A percentile compares a stretch with the other conserved stretches of the same genome.
phyloP scores from a whole-genome alignment of 148 eudicot genomes.

The Hydrangea macrophylla region DNA sequence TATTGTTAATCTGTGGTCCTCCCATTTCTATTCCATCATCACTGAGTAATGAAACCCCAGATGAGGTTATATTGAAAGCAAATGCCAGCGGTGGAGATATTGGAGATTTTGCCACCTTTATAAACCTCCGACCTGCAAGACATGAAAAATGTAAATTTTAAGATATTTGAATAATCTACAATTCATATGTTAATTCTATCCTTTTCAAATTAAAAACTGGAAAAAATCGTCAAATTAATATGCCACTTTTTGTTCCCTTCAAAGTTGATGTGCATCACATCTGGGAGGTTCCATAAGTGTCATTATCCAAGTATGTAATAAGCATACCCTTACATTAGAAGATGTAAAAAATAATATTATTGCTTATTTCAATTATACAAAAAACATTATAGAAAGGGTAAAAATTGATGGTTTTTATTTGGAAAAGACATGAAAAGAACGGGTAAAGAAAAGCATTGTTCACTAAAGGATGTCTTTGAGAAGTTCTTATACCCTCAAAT shows the following conservation, averaged over 20 bases:
- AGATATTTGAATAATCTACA: not conserved
- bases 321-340: too few relatives aligned
- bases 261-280: not conserved
- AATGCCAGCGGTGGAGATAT: constrained; percentile 79
- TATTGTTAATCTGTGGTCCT: constrained; percentile 66
- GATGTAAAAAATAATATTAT: too few relatives aligned
- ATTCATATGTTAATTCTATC: not conserved
- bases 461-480: too few relatives aligned
- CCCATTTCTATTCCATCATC: constrained; percentile 61
- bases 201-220: not conserved
- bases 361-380: too few relatives aligned
- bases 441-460: too few relatives aligned
- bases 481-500: too few relatives aligned
- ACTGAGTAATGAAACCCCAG: constrained; percentile 58
- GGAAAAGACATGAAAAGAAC: too few relatives aligned
- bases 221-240: too few relatives aligned
- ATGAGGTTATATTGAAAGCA: constrained; percentile 53
- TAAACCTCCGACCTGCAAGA: constrained; percentile 65
- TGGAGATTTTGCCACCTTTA: constrained; percentile 92
- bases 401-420: too few relatives aligned
- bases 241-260: too few relatives aligned
- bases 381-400: too few relatives aligned
- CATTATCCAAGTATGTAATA: not conserved
- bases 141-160: constrained; percentile 6
- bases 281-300: not conserved